Percentiles rank a stretch among this genome's conserved stretches.
Conservation (phyloP, 352 stramenopile genomes). For the Thraustotheca clavata region DNA sequence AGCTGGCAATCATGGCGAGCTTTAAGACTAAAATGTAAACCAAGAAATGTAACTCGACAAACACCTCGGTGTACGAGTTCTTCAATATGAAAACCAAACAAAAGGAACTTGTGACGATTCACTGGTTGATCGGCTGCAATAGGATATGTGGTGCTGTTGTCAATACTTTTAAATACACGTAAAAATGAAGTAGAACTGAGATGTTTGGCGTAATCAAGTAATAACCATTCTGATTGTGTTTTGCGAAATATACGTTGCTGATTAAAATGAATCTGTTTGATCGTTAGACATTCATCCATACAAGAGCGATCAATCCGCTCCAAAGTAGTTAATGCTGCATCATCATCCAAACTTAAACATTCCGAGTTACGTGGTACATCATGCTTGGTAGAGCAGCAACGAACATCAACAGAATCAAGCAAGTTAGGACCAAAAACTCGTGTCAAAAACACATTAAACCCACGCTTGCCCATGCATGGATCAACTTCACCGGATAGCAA, state of each 20-base stretch:
- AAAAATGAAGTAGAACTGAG: not conserved
- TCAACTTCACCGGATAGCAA: conserved; percentile 15
- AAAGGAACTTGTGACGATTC: conserved; percentile 1
- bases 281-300: not conserved
- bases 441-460: conserved; percentile 18
- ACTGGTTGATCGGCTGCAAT: not conserved
- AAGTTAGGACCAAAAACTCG: conserved; percentile 14
- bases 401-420: not conserved
- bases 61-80: conserved; percentile 5
- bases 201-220: conserved; percentile 14
- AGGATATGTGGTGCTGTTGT: conserved; percentile 5
- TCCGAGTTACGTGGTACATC: not conserved
- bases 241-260: conserved; percentile 7
- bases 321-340: not conserved
- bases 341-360: not conserved
- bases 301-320: not conserved
- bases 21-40: not conserved
- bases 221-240: conserved; percentile 8
- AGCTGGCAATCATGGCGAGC: not conserved
- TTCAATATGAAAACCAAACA: conserved; percentile 19
- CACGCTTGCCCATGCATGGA: not conserved
- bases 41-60: conserved; percentile 12
- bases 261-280: conserved; percentile 13
- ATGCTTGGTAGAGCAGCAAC: not conserved
- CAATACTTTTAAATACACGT: conserved; percentile 19